Percentiles rank a stretch among this genome's conserved stretches.
These are phyloP conservation scores for Keithomyces neogunnii DNA, from an alignment of 2,329 filamentous ascomycete genomes.

Conservation along the genomic window DNA sequence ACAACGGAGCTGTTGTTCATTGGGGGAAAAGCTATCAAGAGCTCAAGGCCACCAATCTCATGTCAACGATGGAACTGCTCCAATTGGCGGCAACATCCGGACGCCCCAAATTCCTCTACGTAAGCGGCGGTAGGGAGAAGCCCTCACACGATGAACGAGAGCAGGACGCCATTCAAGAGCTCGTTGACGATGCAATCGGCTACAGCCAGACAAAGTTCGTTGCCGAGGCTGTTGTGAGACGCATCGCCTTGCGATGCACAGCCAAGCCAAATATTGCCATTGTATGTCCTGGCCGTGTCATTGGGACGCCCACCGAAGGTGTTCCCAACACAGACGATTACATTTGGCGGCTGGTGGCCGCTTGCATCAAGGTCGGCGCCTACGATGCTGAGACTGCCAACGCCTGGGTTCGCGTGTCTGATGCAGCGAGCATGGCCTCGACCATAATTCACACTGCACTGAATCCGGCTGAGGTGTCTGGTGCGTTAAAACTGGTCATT, in stretches of 20 bases:
- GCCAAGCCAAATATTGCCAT: not conserved
- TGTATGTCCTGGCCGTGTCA: slow-evolving; percentile 9
- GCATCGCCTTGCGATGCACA: slow-evolving; percentile 9
- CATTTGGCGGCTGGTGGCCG: slow-evolving; percentile 11
- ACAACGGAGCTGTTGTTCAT: slow-evolving; percentile 10
- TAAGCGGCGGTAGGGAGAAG: not conserved
- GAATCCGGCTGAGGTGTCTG: not conserved
- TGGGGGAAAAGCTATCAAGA: slow-evolving; percentile 5
- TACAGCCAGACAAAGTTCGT: slow-evolving; percentile 17
- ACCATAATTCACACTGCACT: slow-evolving; percentile 6
- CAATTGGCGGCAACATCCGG: not conserved
- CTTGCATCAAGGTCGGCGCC: slow-evolving; percentile 9
- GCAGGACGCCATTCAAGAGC: not conserved
- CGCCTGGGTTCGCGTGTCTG: slow-evolving; percentile 6
- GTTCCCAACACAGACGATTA: slow-evolving; percentile 14
- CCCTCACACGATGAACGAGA: not conserved
- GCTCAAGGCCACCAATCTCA: slow-evolving; percentile 8
- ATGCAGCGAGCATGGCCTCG: slow-evolving; percentile 6
- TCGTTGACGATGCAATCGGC: slow-evolving; percentile 1
- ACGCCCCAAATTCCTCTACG: slow-evolving; percentile 3
- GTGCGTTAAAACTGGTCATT: not conserved
- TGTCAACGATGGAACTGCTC: slow-evolving; percentile 6
- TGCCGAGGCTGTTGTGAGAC: slow-evolving; percentile 11
- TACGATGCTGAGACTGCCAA: slow-evolving; percentile 6
- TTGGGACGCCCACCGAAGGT: slow-evolving; percentile 14